Evolutionary conservation across 805 yeast genomes (phyloP).

Genomic region (Zygosaccharomyces gambellarensis): DNA sequence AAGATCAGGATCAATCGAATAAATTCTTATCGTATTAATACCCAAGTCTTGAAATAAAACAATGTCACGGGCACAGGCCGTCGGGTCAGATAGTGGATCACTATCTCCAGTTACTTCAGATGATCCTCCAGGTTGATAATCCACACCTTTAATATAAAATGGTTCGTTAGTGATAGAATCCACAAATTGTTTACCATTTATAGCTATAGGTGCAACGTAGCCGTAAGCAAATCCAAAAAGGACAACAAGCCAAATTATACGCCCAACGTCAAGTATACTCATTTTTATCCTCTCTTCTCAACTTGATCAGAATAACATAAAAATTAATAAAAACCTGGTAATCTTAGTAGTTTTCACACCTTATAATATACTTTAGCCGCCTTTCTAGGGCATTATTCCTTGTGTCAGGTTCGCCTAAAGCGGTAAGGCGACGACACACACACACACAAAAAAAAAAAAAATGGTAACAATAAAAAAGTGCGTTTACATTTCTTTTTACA

Average conservation of each 20-base stretch:
- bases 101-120: slow-evolving; percentile 52
- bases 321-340: not conserved
- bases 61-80: slow-evolving; percentile 76
- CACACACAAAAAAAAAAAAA: not conserved
- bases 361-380: not conserved
- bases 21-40: slow-evolving; percentile 81
- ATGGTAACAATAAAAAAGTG: not conserved
- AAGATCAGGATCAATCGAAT: slow-evolving; percentile 76
- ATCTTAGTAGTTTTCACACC: not conserved
- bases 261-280: not conserved
- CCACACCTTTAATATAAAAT: slow-evolving; percentile 81
- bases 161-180: slow-evolving; percentile 72
- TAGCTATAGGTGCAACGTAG: slow-evolving; percentile 59
- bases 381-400: not conserved
- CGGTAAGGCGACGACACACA: slow-evolving; percentile 1
- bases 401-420: slow-evolving; percentile 6
- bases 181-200: slow-evolving; percentile 66
- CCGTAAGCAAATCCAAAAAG: slow-evolving; percentile 12
- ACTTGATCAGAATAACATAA: not conserved
- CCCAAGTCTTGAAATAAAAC: slow-evolving; percentile 76
- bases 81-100: slow-evolving; percentile 77
- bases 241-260: not conserved
- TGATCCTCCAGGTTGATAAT: slow-evolving; percentile 95
- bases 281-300: not conserved
- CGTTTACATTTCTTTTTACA: not conserved